Evolutionary conservation across 768 basidiomycete species (phyloP).

Genomic region (Pulveroboletus sp.): DNA sequence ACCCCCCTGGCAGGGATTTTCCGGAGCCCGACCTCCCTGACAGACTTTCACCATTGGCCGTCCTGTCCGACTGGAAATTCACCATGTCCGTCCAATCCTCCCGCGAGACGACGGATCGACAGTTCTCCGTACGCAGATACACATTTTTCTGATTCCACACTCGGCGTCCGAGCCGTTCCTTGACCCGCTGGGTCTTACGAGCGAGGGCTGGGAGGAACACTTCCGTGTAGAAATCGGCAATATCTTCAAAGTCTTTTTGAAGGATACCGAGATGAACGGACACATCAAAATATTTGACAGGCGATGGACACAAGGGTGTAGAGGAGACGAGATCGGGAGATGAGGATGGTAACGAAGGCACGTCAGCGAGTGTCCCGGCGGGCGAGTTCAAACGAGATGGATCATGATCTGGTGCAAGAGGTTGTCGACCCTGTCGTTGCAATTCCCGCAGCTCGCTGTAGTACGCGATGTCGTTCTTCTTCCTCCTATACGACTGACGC

Average conservation of each 20-base stretch:
- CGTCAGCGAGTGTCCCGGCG: not conserved
- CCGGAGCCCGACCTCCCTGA: not conserved
- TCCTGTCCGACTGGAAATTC: constrained; percentile 34
- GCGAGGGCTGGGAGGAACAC: constrained; percentile 41
- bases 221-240: constrained; percentile 40
- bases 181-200: constrained; percentile 57
- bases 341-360: not conserved
- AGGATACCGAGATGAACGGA: constrained; percentile 56
- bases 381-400: constrained; percentile 7
- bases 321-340: constrained; percentile 25
- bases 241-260: constrained; percentile 47
- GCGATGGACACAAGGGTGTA: constrained; percentile 18
- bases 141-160: constrained; percentile 61
- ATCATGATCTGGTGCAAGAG: constrained; percentile 20
- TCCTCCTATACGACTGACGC: constrained; percentile 43
- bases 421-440: constrained; percentile 21
- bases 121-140: constrained; percentile 38
- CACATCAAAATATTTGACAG: constrained; percentile 41
- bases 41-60: not conserved
- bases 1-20: not conserved
- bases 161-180: constrained; percentile 75
- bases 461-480: constrained; percentile 44
- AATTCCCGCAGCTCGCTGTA: constrained; percentile 35
- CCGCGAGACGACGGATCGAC: constrained; percentile 38
- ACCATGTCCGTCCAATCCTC: constrained; percentile 50